Base-by-base conservation (phyloP, 768 basidiomycete species). In the Cyclocybe aegerita region DNA sequence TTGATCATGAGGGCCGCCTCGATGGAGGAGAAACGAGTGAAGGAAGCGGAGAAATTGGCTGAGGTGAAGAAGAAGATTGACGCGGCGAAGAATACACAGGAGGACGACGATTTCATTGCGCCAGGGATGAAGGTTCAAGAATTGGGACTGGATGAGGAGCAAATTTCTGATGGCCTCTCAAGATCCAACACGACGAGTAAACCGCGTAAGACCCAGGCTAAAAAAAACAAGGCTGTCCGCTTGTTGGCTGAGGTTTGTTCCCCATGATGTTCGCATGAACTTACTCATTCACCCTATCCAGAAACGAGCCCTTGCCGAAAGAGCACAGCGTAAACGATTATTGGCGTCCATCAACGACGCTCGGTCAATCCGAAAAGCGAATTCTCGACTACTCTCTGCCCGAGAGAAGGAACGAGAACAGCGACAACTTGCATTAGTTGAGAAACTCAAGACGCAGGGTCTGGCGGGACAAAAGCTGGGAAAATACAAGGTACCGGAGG, bases 401-500 rank as follows among this genome's bases (percentile, higher is more conserved):
- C 80, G 78, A 4, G 77, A 83, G 37, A 65, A 75, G 30, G 71
- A 68, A 3, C 72, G 68, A 1, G 65, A 62, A 1, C 61, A 75
- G 39, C 78, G 78, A 12, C 77, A 74, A 16, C 62, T 71, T 1
- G 72, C 70, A 1, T 56, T 71, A 55, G 62, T 70, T 46, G 75
- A 83, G 52, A 83, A 77, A 53, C 66, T 86, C 42, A 80, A 74
- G 60, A 68, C 70, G 42, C 66, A 70, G 31, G 91, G 93, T 7
- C 65, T 93, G 9, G 82, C 75, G 0, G 94, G 94, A 0, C 78
- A 82, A 65, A 82, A 78, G 60, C 61, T 97, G 0, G 95, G 95
- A 7, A 94, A 85, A 65, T 85, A 95, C 59, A 77, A 76, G 34
- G 86, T 95, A 0, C 82, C 81, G 1, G 82, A 80, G 57, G 78